A percentile compares a stretch with the other conserved stretches of the same genome.
Conservation (phyloP, 257 asterid genomes). For the Leptodermis oblonga region DNA sequence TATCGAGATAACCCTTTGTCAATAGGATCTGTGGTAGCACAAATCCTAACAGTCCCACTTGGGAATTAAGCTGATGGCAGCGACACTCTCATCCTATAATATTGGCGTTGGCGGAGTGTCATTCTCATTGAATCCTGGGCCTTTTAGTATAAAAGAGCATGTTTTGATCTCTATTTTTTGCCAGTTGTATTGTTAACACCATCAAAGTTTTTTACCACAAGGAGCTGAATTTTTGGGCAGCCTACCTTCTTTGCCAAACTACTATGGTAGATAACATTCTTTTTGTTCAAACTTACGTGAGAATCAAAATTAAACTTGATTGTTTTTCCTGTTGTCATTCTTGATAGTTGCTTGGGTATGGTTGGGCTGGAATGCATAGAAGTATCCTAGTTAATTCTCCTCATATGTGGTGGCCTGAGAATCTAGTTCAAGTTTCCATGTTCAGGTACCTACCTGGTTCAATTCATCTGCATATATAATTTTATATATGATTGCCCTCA, state of each 20-base stretch:
- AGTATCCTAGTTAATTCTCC: constrained; percentile 56
- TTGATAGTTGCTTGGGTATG: constrained; percentile 62
- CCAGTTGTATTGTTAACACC: constrained; percentile 43
- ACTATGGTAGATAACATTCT: constrained; percentile 42
- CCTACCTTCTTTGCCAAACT: constrained; percentile 44
- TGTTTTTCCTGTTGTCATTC: neutral
- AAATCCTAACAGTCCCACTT: neutral
- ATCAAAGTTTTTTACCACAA: constrained; percentile 56
- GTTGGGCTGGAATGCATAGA: constrained; percentile 74
- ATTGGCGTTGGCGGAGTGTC: constrained; percentile 28
- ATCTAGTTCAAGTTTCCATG: constrained; percentile 48
- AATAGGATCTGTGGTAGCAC: neutral
- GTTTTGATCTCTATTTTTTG: constrained; percentile 61
- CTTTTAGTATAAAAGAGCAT: constrained; percentile 61
- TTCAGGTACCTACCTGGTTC: too few species aligned
- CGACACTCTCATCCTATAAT: constrained; percentile 31
- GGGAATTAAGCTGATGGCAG: constrained; percentile 16
- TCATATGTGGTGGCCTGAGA: constrained; percentile 84
- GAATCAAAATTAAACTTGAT: neutral
- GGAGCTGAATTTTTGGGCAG: constrained; percentile 36
- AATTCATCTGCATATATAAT: neutral
- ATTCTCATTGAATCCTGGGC: constrained; percentile 60
- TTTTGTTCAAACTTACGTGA: neutral
- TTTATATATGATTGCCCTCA: neutral
- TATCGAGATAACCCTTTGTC: neutral